These are phyloP conservation scores for Russula sp. DNA, from an alignment of 768 basidiomycete genomes.

Conservation along the genomic window DNA sequence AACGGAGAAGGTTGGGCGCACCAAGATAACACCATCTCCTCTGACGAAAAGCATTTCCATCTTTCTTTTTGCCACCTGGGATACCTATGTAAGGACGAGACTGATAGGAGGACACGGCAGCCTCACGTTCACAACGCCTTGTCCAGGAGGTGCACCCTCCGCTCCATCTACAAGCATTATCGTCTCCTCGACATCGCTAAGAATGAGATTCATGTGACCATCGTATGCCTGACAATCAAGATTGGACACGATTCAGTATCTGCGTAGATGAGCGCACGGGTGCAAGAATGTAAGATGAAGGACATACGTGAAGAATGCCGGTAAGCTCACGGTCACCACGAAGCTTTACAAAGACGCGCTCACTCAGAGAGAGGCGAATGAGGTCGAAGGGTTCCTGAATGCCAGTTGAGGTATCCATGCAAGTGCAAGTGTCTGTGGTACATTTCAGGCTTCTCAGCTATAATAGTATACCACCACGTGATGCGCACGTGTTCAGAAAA, in stretches of 20 bases:
- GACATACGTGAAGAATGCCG: slow-evolving; percentile 83
- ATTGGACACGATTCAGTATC: slow-evolving; percentile 15
- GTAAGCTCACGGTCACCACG: slow-evolving; percentile 89
- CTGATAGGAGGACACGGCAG: background rate
- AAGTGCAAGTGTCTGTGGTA: too few relatives aligned
- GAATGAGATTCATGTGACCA: slow-evolving; percentile 99
- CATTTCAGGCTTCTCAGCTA: too few relatives aligned
- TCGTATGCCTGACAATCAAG: slow-evolving; percentile 75
- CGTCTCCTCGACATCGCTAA: slow-evolving; percentile 96
- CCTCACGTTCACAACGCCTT: slow-evolving; percentile 60
- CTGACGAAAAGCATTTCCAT: slow-evolving; percentile 98
- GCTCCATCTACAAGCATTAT: slow-evolving; percentile 88
- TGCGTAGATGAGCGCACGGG: slow-evolving; percentile 8
- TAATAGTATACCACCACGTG: background rate
- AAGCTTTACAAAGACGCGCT: slow-evolving; percentile 97
- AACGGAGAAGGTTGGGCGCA: slow-evolving; percentile 27
- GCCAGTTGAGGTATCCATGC: slow-evolving; percentile 65
- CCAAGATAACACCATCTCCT: slow-evolving; percentile 95
- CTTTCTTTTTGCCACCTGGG: slow-evolving; percentile 83
- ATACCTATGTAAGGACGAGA: background rate
- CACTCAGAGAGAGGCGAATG: slow-evolving; percentile 90
- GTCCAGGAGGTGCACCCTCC: slow-evolving; percentile 53
- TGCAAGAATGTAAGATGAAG: slow-evolving; percentile 6
- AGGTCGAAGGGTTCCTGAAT: slow-evolving; percentile 98
- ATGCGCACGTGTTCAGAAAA: slow-evolving; percentile 3